These are phyloP conservation scores for Arthrobotrys conoides DNA, from an alignment of 2,329 filamentous ascomycete species.

Conservation along the genomic window DNA sequence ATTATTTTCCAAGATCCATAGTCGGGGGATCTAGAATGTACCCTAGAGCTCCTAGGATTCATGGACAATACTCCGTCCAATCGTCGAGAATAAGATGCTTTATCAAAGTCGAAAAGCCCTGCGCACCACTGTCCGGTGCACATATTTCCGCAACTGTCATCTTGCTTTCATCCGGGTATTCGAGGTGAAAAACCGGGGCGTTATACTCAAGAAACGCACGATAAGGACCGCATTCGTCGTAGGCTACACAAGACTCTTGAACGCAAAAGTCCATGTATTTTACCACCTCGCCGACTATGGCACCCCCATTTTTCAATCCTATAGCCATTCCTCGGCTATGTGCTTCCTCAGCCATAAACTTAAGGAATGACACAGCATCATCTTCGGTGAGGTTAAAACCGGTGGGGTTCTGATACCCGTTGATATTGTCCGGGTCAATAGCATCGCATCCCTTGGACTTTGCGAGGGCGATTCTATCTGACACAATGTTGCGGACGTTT, in stretches of 20 bases:
- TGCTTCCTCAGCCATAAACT: slow-evolving; percentile 74
- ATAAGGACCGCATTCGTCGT: slow-evolving; percentile 74
- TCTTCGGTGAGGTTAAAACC: slow-evolving; percentile 73
- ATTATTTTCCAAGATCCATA: no score
- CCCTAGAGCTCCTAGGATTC: neutral
- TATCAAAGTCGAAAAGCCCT: slow-evolving; percentile 75
- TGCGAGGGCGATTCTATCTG: slow-evolving; percentile 73
- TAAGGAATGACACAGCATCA: slow-evolving; percentile 74
- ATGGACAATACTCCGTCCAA: slow-evolving; percentile 74
- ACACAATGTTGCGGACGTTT: slow-evolving; percentile 77
- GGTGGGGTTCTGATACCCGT: slow-evolving; percentile 77
- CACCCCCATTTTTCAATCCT: slow-evolving; percentile 78
- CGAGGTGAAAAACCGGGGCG: slow-evolving; percentile 81
- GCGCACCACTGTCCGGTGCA: slow-evolving; percentile 67
- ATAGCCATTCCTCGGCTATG: slow-evolving; percentile 73
- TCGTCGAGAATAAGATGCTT: slow-evolving; percentile 77
- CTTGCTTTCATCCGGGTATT: slow-evolving; percentile 74
- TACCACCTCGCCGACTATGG: slow-evolving; percentile 70
- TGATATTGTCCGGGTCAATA: slow-evolving; percentile 80
- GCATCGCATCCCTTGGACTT: slow-evolving; percentile 76
- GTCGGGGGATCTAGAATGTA: neutral
- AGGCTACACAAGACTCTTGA: slow-evolving; percentile 78
- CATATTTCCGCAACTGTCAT: slow-evolving; percentile 69
- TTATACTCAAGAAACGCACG: slow-evolving; percentile 72
- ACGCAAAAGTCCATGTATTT: slow-evolving; percentile 75